Conservation (phyloP, 2,329 filamentous ascomycete species). For the Lecanicillium sp. region DNA sequence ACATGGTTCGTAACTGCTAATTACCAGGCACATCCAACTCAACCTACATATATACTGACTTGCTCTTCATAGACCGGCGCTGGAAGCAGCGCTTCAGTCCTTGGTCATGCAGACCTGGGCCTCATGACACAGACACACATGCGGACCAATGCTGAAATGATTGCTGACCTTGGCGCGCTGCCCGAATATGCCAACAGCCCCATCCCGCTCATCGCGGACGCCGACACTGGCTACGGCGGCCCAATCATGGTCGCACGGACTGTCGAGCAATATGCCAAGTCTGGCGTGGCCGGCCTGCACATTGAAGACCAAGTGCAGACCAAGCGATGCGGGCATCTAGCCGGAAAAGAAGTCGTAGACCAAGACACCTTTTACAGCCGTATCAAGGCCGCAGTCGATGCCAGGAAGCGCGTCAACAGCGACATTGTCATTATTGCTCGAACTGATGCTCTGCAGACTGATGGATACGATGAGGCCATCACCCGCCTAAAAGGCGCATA, state of each 20-base stretch:
- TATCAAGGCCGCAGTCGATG: constrained; percentile 45
- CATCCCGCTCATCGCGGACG: constrained; percentile 53
- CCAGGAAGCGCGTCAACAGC: constrained; percentile 34
- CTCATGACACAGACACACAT: constrained; percentile 55
- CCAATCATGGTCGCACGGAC: constrained; percentile 45
- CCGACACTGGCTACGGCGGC: constrained; percentile 49
- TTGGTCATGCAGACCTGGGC: constrained; percentile 56
- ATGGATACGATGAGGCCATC: constrained; percentile 49
- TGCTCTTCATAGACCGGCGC: constrained; percentile 44
- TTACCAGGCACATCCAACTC: no score
- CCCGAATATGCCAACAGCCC: constrained; percentile 24
- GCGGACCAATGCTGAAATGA: constrained; percentile 54
- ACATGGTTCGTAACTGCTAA: constrained; percentile 46
- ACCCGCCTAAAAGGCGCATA: constrained; percentile 39
- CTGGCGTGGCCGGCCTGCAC: constrained; percentile 51
- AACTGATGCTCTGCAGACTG: constrained; percentile 50
- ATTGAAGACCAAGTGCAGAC: constrained; percentile 56
- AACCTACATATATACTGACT: not conserved
- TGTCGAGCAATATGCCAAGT: constrained; percentile 40
- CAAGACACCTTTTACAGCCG: constrained; percentile 41
- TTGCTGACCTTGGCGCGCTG: constrained; percentile 39
- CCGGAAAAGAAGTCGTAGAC: constrained; percentile 51
- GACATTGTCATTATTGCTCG: constrained; percentile 59
- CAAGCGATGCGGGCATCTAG: constrained; percentile 58
- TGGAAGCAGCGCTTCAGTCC: constrained; percentile 50